These are phyloP conservation scores for Rhinocladiella similis DNA, from an alignment of 2,329 filamentous ascomycete genomes.

Conservation along the genomic window DNA sequence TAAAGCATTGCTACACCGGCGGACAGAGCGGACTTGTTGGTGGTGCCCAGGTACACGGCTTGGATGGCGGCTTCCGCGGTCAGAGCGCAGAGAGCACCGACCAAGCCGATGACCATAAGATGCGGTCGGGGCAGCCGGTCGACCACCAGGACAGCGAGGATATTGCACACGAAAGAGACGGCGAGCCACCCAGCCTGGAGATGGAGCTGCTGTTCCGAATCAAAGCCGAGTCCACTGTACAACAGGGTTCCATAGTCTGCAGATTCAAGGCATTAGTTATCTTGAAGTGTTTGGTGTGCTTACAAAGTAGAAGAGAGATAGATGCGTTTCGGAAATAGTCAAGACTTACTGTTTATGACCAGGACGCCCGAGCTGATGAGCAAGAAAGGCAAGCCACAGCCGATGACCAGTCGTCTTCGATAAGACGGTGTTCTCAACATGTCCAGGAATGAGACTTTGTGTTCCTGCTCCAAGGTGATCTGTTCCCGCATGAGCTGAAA, in stretches of 20 bases:
- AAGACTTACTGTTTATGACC: slow-evolving; percentile 39
- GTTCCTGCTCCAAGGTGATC: slow-evolving; percentile 4
- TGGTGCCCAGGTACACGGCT: background rate
- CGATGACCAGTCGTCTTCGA: slow-evolving; percentile 7
- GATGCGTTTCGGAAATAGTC: background rate
- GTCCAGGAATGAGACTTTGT: background rate
- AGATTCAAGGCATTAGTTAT: background rate
- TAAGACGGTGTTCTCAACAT: slow-evolving; percentile 10
- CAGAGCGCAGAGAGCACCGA: background rate
- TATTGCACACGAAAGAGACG: background rate
- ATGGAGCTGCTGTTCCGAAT: slow-evolving; percentile 26
- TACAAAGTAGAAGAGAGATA: background rate
- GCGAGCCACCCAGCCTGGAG: slow-evolving; percentile 1
- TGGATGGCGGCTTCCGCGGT: background rate
- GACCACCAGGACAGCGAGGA: slow-evolving; percentile 1
- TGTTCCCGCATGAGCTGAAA: background rate
- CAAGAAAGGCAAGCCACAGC: background rate
- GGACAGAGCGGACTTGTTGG: background rate
- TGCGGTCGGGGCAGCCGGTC: slow-evolving; percentile 5
- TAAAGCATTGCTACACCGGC: slow-evolving; percentile 38
- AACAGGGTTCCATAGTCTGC: slow-evolving; percentile 43
- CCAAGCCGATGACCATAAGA: background rate
- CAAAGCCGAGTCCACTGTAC: slow-evolving; percentile 47
- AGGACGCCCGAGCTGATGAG: slow-evolving; percentile 44
- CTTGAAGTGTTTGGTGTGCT: no score